Evolutionary conservation across 1,284 basidiomycete genomes (phyloP).

Genomic region (Stereum hirsutum): DNA sequence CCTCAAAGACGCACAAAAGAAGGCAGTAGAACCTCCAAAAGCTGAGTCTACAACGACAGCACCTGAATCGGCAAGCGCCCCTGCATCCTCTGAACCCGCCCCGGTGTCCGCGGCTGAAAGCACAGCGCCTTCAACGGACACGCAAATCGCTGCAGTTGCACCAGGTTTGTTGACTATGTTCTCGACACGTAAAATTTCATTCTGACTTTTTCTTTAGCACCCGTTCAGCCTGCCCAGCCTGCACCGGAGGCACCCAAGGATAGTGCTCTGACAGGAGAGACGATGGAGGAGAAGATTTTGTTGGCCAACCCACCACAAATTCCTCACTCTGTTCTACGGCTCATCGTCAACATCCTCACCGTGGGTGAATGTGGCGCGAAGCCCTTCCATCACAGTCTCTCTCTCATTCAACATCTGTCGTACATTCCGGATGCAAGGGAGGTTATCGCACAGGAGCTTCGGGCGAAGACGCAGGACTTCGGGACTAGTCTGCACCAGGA

Average conservation of each 20-base stretch:
- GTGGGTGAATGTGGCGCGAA: conserved; percentile 91
- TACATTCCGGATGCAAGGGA: conserved; percentile 81
- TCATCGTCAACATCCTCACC: conserved; percentile 91
- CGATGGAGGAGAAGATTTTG: conserved; percentile 53
- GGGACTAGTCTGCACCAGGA: conserved; percentile 68
- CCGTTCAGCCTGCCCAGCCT: not conserved
- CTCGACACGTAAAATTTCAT: not conserved
- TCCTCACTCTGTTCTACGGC: conserved; percentile 70
- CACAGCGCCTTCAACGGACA: not conserved
- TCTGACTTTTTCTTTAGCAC: not conserved
- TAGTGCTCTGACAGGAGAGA: conserved; percentile 22
- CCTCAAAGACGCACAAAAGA: conserved; percentile 41
- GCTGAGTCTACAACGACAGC: conserved; percentile 1
- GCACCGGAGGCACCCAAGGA: conserved; percentile 11
- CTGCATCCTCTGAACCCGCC: conserved; percentile 5
- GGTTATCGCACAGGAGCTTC: conserved; percentile 81
- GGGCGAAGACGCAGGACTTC: conserved; percentile 77
- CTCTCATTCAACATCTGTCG: conserved; percentile 85
- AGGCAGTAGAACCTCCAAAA: conserved; percentile 16
- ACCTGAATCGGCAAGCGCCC: conserved; percentile 8
- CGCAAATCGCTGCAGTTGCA: not conserved
- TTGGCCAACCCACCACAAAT: conserved; percentile 73
- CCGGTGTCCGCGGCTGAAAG: conserved; percentile 1
- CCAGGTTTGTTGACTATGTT: not conserved
- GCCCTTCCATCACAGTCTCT: conserved; percentile 86